Base-by-base conservation (phyloP, 129 eudicot genomes). In the Flaveria sonorensis region DNA sequence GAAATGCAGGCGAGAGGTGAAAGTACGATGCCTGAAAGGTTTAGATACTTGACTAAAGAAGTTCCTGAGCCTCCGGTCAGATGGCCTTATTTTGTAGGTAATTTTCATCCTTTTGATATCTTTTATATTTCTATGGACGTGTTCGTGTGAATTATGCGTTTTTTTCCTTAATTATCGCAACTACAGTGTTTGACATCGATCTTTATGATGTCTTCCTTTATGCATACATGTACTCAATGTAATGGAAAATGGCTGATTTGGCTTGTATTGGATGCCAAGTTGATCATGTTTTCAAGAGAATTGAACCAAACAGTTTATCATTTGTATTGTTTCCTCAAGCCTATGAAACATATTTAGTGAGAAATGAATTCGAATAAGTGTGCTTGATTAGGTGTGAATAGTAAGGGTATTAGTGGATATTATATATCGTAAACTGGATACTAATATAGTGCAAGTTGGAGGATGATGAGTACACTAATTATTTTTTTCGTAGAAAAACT, bases 1-100 rank as follows among this genome's bases (percentile, higher is more conserved):
- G 92, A 86, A 72, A 52, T 39, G 3, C 80, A 72, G 43, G 88
- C 75, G 7, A 74, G 88, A 51, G 93, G 85, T 12, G 63, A 81
- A 76, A 89, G 92, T 71, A 86, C 86, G 30, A 85, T 85, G 88
- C 98, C 94, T 46, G 94, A 92, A 26, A 86, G 92, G 77, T 92
- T 92, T 75, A 72, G 88, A 59, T 73, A 80, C 74, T 81, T 89
- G 83, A 79, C 83, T 36, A 86, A 84, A 61, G 90, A 85, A 80
- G 92, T 74, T 52, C 96, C 94, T 70, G 85, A 74, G 1, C 85
- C 84, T 66, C 88, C 96, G 39, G 63, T 86, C 53, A 75, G 86
- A n/a, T 90, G 94, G 96, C 94, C 94, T 81, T 92, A 81, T 85
- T 80, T 86, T 70, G 16, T 92, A 24, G 96, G 96, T 92, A 78